Evolutionary conservation across 345 rosid genomes (phyloP), one percentile per base, ranked within the genome.

Genomic region (Eucalyptus regnans): DNA sequence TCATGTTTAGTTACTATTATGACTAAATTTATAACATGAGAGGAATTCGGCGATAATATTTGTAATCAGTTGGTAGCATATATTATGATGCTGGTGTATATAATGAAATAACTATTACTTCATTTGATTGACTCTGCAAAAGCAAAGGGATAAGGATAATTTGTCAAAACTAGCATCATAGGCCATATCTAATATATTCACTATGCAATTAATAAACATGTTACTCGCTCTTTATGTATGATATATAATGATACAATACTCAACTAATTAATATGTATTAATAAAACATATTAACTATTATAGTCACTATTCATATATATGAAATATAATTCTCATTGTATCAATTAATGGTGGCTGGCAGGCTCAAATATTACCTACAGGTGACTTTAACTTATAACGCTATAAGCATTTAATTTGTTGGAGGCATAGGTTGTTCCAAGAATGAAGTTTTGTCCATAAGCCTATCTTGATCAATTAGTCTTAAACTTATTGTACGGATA

Each of bases 401-500:
- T 31, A 37, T 3, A 3, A 5, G 46, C 81, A 18, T 37, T 37
- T 71, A 71, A 37, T 71, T 18, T 18, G 44, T 9, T 76, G 46
- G 1, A 37, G 11, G 41, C 16, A 20, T 76, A 20, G 27, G 76
- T 4, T 64, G 20, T 15, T 64, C 37, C 37, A 64, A n/a, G 9
- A n/a, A 4, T 52, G 46, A 76, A 44, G 83, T 37, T 76, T 76
- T 18, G 83, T 37, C 48, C 46, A 12, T 76, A 76, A 76, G 81
- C 46, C 81, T 71, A 68, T 71, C 25, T 76, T 3, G 5, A 18
- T 41, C 27, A 37, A 37, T 37, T 6, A 18, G 14, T 71, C 27
- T 71, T 37, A 71, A 37, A 71, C 0, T 23, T 60, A 27, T 27
- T 62, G 0, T 29, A 3, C 0, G 4, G 16, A 12, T 62, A 1